Percentiles rank a stretch among this genome's conserved stretches.
These are phyloP conservation scores for Ascochyta viciae-villosae DNA, from an alignment of 2,329 filamentous ascomycete species.

Conservation along the genomic window DNA sequence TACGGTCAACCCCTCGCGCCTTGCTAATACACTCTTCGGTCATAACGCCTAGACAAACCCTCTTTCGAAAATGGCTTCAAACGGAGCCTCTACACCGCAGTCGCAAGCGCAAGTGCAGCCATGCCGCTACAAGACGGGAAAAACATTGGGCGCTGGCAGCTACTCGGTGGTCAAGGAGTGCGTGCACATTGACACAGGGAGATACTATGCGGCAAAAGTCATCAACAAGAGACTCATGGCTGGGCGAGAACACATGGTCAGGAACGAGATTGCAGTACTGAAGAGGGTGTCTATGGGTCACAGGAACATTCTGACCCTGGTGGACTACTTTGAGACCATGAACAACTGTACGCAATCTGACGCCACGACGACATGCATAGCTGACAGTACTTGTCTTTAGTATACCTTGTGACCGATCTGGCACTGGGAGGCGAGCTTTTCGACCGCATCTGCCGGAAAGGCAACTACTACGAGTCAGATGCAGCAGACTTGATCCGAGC, in stretches of 20 bases:
- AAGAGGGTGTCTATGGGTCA: slow-evolving; percentile 99
- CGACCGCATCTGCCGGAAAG: slow-evolving; percentile 97
- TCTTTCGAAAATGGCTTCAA: slow-evolving; percentile 35
- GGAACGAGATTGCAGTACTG: slow-evolving; percentile 96
- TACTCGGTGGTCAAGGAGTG: slow-evolving; percentile 99
- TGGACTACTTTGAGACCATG: slow-evolving; percentile 99
- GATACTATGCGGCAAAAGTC: slow-evolving; percentile 98
- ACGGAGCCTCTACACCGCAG: slow-evolving; percentile 43
- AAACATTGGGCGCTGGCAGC: slow-evolving; percentile 93
- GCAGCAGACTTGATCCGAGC: slow-evolving; percentile 94
- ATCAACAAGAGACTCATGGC: slow-evolving; percentile 99
- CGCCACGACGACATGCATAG: not conserved
- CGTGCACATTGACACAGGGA: slow-evolving; percentile 95
- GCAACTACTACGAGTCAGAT: slow-evolving; percentile 97
- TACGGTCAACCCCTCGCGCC: not conserved
- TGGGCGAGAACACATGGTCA: slow-evolving; percentile 95
- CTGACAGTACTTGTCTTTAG: slow-evolving; percentile 47
- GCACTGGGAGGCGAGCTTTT: slow-evolving; percentile 96
- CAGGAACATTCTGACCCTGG: slow-evolving; percentile 95
- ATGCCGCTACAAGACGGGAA: slow-evolving; percentile 97
- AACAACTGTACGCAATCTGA: slow-evolving; percentile 75
- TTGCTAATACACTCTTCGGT: not conserved
- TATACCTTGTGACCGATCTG: slow-evolving; percentile 97
- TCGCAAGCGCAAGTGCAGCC: slow-evolving; percentile 75
- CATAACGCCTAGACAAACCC: not conserved